phyloP scores from a whole-genome alignment of 2,329 filamentous ascomycete genomes.

The Tolypocladium ophioglossoides region DNA sequence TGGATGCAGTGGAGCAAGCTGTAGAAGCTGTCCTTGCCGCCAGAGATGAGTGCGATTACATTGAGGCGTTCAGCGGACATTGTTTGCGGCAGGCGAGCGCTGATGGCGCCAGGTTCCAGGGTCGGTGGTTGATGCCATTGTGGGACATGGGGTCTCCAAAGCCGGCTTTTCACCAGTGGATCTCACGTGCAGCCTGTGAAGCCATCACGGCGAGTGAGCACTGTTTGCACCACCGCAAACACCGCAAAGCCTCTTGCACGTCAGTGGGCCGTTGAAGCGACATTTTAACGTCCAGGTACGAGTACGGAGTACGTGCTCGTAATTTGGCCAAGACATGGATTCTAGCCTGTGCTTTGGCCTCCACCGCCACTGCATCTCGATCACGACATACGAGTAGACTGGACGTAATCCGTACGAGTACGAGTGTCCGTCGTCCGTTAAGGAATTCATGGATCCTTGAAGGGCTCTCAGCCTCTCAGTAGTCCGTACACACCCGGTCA shows the following conservation, averaged over 20 bases:
- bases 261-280: neutral
- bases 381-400: too few species aligned
- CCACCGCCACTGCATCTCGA: neutral
- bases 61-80: constrained; percentile 45
- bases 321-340: neutral
- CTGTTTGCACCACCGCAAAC: neutral
- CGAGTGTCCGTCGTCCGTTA: too few species aligned
- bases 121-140: neutral
- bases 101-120: neutral
- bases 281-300: neutral
- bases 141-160: neutral
- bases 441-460: neutral
- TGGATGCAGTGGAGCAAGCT: constrained; percentile 81
- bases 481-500: too few species aligned
- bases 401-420: too few species aligned
- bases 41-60: constrained; percentile 87
- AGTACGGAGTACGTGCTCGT: neutral
- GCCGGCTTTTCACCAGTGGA: neutral
- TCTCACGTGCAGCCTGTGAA: constrained; percentile 5
- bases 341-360: neutral
- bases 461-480: neutral
- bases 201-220: neutral
- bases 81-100: constrained; percentile 1
- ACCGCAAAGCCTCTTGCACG: neutral
- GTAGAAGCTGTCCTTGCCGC: constrained; percentile 95